Conservation (phyloP, 106 monocot genomes). For the Acorus gramineus region DNA sequence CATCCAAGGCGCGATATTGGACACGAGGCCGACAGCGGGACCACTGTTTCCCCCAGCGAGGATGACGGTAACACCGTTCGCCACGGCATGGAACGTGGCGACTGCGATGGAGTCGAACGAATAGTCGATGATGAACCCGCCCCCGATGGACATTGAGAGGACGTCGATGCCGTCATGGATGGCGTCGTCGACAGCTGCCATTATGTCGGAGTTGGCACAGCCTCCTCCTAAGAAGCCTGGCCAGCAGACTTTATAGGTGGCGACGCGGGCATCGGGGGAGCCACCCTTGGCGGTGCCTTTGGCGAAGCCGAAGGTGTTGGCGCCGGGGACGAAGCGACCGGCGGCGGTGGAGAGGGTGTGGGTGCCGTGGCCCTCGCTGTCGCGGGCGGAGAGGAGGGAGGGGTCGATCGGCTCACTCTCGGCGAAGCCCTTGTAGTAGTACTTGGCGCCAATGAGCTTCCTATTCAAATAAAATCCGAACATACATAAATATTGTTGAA, state of each 20-base stretch:
- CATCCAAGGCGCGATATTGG: too few relatives aligned
- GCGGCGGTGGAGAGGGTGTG: slow-evolving; percentile 75
- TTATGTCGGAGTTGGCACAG: slow-evolving; percentile 47
- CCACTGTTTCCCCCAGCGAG: too few relatives aligned
- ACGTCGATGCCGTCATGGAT: slow-evolving; percentile 54
- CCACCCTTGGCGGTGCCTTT: slow-evolving; percentile 63
- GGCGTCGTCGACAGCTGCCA: slow-evolving; percentile 45
- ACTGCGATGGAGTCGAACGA: too few relatives aligned
- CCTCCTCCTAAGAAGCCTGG: slow-evolving; percentile 15
- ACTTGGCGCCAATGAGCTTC: slow-evolving; percentile 57
- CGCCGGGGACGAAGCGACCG: slow-evolving; percentile 35
- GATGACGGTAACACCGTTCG: too few relatives aligned
- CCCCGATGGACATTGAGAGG: slow-evolving; percentile 35
- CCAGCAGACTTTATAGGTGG: slow-evolving; percentile 64
- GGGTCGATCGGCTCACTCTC: neutral
- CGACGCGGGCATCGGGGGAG: slow-evolving; percentile 41
- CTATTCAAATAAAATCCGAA: slow-evolving; percentile 6
- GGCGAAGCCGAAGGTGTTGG: slow-evolving; percentile 38
- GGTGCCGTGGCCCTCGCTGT: slow-evolving; percentile 60
- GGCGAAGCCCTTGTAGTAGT: slow-evolving; percentile 40
- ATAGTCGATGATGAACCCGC: too few relatives aligned
- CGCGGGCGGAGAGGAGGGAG: slow-evolving; percentile 10
- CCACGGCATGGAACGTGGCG: too few relatives aligned
- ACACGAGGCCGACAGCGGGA: too few relatives aligned
- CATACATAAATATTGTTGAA: too few relatives aligned